A percentile compares a stretch with the other conserved stretches of the same genome.
phyloP scores from a whole-genome alignment of 2,329 filamentous ascomycete genomes.

The Bipolaris gigantea region DNA sequence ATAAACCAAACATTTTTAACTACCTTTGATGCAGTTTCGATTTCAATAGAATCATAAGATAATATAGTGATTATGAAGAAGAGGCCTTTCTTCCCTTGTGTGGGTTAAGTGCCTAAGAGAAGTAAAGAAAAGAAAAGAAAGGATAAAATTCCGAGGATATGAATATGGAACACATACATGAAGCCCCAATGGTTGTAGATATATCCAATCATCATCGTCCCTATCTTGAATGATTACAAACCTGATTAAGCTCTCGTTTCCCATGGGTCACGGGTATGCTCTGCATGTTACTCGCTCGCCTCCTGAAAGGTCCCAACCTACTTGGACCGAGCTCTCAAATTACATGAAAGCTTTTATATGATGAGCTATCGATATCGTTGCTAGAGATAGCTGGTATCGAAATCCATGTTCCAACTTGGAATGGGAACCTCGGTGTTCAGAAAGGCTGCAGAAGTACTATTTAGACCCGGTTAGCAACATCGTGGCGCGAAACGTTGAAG shows the following conservation, averaged over 20 bases:
- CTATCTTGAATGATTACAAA: not conserved
- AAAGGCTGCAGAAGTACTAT: not conserved
- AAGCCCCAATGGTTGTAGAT: not conserved
- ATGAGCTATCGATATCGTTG: not conserved
- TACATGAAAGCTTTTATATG: not conserved
- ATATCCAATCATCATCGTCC: not conserved
- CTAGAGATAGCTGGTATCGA: not conserved
- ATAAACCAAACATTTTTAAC: too few species aligned
- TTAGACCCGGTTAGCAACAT: constrained; percentile 14
- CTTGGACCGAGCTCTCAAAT: not conserved
- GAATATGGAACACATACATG: not conserved
- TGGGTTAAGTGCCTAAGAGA: not conserved
- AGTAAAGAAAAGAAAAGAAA: not conserved
- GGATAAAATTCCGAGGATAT: not conserved
- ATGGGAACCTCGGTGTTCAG: too few species aligned
- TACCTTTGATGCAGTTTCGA: too few species aligned
- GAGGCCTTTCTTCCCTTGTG: not conserved
- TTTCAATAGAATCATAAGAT: not conserved
- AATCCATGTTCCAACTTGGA: not conserved
- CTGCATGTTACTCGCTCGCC: not conserved
- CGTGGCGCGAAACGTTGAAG: constrained; percentile 24
- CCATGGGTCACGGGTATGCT: not conserved
- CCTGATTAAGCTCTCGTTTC: not conserved
- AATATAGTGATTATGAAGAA: not conserved
- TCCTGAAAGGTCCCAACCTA: not conserved